Evolutionary conservation across 306 rosid species (phyloP).

Genomic region (Leucaena leucocephala): DNA sequence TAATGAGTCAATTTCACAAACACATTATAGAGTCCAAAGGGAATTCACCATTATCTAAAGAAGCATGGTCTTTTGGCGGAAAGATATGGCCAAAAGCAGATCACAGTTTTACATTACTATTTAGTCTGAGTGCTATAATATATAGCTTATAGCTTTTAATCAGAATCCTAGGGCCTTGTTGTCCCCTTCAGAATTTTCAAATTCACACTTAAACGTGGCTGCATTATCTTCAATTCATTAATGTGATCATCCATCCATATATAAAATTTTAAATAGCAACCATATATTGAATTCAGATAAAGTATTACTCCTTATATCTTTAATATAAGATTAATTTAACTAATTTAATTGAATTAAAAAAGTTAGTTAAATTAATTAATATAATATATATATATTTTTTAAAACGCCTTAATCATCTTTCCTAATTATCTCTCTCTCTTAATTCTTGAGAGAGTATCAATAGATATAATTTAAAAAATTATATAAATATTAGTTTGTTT

Average conservation of each 20-base stretch:
- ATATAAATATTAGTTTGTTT: not conserved
- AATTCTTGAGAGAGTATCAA: no score
- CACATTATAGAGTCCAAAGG: slow-evolving; percentile 9
- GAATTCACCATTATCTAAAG: not conserved
- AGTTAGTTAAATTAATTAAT: no score
- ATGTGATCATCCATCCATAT: not conserved
- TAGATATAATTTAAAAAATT: no score
- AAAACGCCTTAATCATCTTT: no score
- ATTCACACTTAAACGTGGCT: not conserved
- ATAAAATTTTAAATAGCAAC: not conserved
- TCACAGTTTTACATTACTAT: slow-evolving; percentile 1
- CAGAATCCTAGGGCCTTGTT: not conserved
- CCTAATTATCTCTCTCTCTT: no score
- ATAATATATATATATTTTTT: no score
- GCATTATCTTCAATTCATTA: not conserved
- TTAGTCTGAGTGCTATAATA: not conserved
- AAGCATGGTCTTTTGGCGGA: slow-evolving; percentile 16
- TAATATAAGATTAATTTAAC: no score
- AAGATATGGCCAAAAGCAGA: slow-evolving; percentile 24
- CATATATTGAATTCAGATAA: no score
- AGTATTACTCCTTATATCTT: no score
- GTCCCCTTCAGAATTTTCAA: not conserved
- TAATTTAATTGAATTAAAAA: no score
- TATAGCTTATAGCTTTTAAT: not conserved
- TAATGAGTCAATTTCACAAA: slow-evolving; percentile 23